Percentiles rank a stretch among this genome's conserved stretches.
Conservation (phyloP, 495 filamentous ascomycete genomes). For the Xylaria telfairii region DNA sequence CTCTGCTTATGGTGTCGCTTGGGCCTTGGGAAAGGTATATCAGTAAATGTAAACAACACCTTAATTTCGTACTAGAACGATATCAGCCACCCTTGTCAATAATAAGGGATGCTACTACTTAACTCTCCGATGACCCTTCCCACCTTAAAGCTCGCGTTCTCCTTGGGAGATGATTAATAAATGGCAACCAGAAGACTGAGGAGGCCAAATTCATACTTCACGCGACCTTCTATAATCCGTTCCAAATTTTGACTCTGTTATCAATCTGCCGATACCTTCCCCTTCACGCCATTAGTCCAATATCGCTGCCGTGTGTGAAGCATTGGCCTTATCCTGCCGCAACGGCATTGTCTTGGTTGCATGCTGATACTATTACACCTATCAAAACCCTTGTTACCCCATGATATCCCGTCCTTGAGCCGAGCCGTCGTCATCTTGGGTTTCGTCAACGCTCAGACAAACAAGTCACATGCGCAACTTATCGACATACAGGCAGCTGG, state of each 20-base stretch:
- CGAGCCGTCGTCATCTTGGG: not conserved
- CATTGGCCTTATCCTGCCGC: not conserved
- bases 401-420: slow-evolving; percentile 10
- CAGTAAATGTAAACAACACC: not conserved
- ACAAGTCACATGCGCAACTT: slow-evolving; percentile 1
- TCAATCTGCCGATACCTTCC: slow-evolving; percentile 2
- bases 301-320: not conserved
- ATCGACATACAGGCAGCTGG: not conserved
- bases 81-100: slow-evolving; percentile 11
- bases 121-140: not conserved
- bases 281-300: not conserved
- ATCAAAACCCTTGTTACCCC: slow-evolving; percentile 9
- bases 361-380: slow-evolving; percentile 11
- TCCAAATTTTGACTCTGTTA: not conserved
- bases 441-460: slow-evolving; percentile 4
- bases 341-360: not conserved
- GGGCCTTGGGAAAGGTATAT: not conserved
- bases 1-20: not conserved
- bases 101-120: slow-evolving; percentile 6
- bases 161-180: not conserved
- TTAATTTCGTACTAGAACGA: not conserved
- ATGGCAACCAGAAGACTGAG: not conserved
- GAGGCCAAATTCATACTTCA: not conserved
- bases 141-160: not conserved
- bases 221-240: not conserved